Conservation (phyloP, 148 eudicot genomes). For the Salicornia ramosissima region DNA sequence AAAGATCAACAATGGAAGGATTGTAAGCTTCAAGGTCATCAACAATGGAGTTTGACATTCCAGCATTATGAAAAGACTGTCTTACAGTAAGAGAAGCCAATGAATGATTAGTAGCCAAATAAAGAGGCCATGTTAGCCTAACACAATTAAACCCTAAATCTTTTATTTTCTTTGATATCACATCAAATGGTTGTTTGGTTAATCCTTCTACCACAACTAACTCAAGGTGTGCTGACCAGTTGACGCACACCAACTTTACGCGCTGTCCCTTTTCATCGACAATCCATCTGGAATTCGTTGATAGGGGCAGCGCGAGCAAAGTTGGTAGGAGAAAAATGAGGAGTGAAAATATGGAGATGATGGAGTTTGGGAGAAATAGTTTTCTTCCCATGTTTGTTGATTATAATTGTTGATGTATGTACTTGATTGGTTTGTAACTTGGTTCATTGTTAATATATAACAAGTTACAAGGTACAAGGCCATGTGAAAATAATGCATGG, state of each 20-base stretch:
- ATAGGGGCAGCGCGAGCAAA: slow-evolving; percentile 40
- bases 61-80: slow-evolving; percentile 46
- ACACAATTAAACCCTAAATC: slow-evolving; percentile 88
- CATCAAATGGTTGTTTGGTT: slow-evolving; percentile 60
- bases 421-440: not conserved
- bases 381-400: not conserved
- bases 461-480: not conserved
- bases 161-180: slow-evolving; percentile 39
- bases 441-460: not conserved
- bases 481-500: too few species aligned
- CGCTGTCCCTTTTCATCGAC: slow-evolving; percentile 58
- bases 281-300: slow-evolving; percentile 75
- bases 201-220: slow-evolving; percentile 72
- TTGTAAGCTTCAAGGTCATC: slow-evolving; percentile 57
- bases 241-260: slow-evolving; percentile 82
- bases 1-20: slow-evolving; percentile 56
- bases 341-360: not conserved
- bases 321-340: not conserved
- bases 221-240: slow-evolving; percentile 75
- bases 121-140: slow-evolving; percentile 87
- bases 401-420: not conserved
- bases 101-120: slow-evolving; percentile 48
- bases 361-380: not conserved
- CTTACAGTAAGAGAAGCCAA: slow-evolving; percentile 51
- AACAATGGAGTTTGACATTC: slow-evolving; percentile 30